These are phyloP conservation scores for Trametes polyzona DNA, from an alignment of 1,284 basidiomycete genomes.

Conservation along the genomic window DNA sequence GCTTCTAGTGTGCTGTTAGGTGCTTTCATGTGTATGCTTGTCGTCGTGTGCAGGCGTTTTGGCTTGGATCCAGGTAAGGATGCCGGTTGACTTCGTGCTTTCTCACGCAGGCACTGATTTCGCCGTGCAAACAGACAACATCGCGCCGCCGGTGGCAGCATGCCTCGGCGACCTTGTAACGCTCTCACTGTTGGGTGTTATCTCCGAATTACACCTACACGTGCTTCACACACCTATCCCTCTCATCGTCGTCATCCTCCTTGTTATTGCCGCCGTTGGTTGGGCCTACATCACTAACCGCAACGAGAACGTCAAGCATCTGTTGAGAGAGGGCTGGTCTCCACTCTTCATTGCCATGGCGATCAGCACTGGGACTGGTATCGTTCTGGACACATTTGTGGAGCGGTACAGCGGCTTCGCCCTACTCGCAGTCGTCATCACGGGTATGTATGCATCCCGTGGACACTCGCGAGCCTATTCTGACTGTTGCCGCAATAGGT, in stretches of 20 bases:
- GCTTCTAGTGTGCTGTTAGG: slow-evolving; percentile 83
- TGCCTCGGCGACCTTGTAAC: slow-evolving; percentile 94
- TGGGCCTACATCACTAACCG: slow-evolving; percentile 61
- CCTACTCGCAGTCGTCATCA: slow-evolving; percentile 87
- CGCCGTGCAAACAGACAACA: no score
- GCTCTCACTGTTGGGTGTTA: slow-evolving; percentile 73
- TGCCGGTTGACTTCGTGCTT: neutral
- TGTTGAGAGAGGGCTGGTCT: slow-evolving; percentile 86
- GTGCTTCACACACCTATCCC: slow-evolving; percentile 70
- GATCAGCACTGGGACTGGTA: slow-evolving; percentile 89
- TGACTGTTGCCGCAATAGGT: slow-evolving; percentile 45
- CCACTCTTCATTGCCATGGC: slow-evolving; percentile 93
- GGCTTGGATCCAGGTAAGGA: slow-evolving; percentile 82
- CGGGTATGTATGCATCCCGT: slow-evolving; percentile 54
- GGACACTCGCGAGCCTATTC: neutral
- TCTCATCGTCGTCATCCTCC: slow-evolving; percentile 56
- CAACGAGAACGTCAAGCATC: slow-evolving; percentile 69
- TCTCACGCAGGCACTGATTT: no score
- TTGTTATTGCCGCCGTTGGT: slow-evolving; percentile 60
- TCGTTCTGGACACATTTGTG: slow-evolving; percentile 91
- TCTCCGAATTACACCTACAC: slow-evolving; percentile 68
- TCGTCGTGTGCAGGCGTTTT: slow-evolving; percentile 78
- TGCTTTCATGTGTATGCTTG: slow-evolving; percentile 89
- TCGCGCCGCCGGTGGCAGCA: slow-evolving; percentile 91
- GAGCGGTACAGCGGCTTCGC: slow-evolving; percentile 88